phyloP scores from a whole-genome alignment of 164 flowering plant genomes.

The Vitis labrusca region DNA sequence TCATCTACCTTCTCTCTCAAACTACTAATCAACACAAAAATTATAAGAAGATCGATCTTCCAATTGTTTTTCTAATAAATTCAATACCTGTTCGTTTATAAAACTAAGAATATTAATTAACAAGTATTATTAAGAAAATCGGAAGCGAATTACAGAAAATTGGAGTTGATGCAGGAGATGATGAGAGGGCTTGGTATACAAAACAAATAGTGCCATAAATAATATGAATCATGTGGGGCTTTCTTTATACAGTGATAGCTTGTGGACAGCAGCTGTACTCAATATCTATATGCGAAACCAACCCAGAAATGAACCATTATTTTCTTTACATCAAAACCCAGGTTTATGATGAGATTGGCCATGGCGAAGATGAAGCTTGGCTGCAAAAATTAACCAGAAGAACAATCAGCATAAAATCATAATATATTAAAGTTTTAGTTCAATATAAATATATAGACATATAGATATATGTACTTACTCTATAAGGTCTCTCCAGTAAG shows the following conservation, averaged over 20 bases:
- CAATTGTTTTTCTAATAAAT: too few relatives aligned
- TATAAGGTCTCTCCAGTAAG: slow-evolving; percentile 29
- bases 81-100: too few relatives aligned
- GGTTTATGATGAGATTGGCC: slow-evolving; percentile 14
- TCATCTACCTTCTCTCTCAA: background rate
- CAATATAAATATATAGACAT: too few relatives aligned
- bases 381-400: slow-evolving; percentile 15
- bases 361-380: slow-evolving; percentile 20
- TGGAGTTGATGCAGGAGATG: too few relatives aligned
- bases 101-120: too few relatives aligned
- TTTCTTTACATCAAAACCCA: background rate
- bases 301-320: background rate
- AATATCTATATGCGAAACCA: background rate
- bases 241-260: background rate
- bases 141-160: too few relatives aligned
- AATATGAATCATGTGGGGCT: background rate
- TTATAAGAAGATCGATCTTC: too few relatives aligned
- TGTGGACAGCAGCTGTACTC: background rate
- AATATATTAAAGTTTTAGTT: too few relatives aligned
- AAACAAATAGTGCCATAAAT: background rate
- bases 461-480: slow-evolving; percentile 16
- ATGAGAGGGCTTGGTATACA: background rate
- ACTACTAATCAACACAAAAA: too few relatives aligned
- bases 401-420: background rate
- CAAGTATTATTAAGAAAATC: too few relatives aligned